These are phyloP conservation scores for Hamiltosporidium magnivora DNA, from an alignment of 371 early-diverging fungal species.

Conservation along the genomic window DNA sequence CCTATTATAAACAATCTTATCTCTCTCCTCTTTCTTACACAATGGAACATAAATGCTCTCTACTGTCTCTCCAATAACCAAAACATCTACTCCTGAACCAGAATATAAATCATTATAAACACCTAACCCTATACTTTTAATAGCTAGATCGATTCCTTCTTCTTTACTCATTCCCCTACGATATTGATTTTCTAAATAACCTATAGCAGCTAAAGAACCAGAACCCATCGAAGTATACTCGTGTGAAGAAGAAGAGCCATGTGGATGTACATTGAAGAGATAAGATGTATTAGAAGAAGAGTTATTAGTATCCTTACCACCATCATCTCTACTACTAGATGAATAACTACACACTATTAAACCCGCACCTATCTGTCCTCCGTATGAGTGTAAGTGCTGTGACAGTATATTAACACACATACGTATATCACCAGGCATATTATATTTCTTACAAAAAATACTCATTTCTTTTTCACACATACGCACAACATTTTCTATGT, in stretches of 20 bases:
- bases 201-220: constrained; percentile 54
- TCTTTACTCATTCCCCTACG: constrained; percentile 37
- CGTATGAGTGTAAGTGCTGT: constrained; percentile 41
- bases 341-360: constrained; percentile 26
- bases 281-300: background rate
- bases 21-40: too few relatives aligned
- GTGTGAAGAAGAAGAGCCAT: constrained; percentile 38
- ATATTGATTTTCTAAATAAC: constrained; percentile 42
- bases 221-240: constrained; percentile 50
- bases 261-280: constrained; percentile 43
- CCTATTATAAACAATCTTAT: too few relatives aligned
- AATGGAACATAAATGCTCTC: too few relatives aligned
- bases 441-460: constrained; percentile 36
- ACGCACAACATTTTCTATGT: constrained; percentile 42
- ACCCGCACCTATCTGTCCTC: constrained; percentile 50
- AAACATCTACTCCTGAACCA: constrained; percentile 53
- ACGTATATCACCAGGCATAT: constrained; percentile 23
- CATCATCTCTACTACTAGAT: background rate
- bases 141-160: constrained; percentile 50
- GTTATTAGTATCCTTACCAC: constrained; percentile 48
- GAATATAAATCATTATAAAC: constrained; percentile 56
- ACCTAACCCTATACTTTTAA: constrained; percentile 50
- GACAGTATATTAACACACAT: constrained; percentile 35
- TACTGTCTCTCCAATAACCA: background rate
- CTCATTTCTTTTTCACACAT: constrained; percentile 32